Conservation (phyloP, 257 asterid species). For the Anisodus acutangulus region DNA sequence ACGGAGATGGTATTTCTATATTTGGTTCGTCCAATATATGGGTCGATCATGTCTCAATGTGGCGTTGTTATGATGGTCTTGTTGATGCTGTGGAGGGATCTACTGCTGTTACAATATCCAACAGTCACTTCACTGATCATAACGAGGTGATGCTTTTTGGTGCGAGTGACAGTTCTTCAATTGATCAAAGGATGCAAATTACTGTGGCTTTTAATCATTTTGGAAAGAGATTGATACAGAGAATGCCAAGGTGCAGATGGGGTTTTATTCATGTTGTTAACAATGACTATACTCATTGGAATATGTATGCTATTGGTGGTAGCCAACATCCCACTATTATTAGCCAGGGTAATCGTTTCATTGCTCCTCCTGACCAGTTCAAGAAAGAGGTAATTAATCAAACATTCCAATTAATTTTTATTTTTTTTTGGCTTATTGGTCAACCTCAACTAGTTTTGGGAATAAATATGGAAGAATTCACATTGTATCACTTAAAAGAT, state of each 20-base stretch:
- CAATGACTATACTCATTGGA: conserved; percentile 95
- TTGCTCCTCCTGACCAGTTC: conserved; percentile 57
- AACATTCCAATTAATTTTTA: not conserved
- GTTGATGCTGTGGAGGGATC: conserved; percentile 71
- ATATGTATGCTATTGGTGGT: conserved; percentile 95
- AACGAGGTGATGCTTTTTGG: conserved; percentile 85
- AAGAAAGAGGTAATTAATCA: conserved; percentile 57
- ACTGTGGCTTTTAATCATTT: conserved; percentile 89
- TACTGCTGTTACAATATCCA: conserved; percentile 75
- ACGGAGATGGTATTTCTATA: conserved; percentile 84
- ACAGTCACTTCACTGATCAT: conserved; percentile 84
- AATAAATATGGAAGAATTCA: too few species aligned
- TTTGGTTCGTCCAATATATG: conserved; percentile 69
- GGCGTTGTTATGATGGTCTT: conserved; percentile 59
- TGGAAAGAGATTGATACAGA: conserved; percentile 80
- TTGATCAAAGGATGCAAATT: conserved; percentile 69
- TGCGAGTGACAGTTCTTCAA: conserved; percentile 55
- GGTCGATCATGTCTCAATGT: conserved; percentile 92
- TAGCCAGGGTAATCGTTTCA: conserved; percentile 89
- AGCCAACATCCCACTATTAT: conserved; percentile 73
- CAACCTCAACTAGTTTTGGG: too few species aligned
- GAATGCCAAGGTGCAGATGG: conserved; percentile 85
- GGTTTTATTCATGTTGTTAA: conserved; percentile 86
- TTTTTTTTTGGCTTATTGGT: not conserved
- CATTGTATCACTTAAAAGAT: not conserved